Base-by-base conservation (phyloP, 2,329 filamentous ascomycete genomes). In the Phaeosphaeria sp. region DNA sequence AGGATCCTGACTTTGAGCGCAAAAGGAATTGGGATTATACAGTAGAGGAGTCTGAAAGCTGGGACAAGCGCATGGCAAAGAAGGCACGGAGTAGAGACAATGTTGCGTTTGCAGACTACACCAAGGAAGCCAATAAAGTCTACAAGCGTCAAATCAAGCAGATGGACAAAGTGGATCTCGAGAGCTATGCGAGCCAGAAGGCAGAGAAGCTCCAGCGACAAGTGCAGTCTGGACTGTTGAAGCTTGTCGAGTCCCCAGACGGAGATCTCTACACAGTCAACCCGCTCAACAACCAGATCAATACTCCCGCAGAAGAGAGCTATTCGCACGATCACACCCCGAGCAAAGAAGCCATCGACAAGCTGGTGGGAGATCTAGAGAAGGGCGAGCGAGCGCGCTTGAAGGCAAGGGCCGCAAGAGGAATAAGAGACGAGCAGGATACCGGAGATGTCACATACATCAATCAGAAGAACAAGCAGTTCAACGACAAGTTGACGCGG, bases 391-490 rank as follows among this genome's bases (percentile, higher is more conserved):
- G 96, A 69, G 85, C 88, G 52, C 84, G 93, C 51, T 74, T 96
- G 72, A 96, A 93, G 85, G 96, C 96, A 82, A 85, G 93, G 69
- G 89, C 87, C 75, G 92, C 96, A 65, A 85, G 93, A 52, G 88
- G 90, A 75, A 86, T 87, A 13, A 86, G 89, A 75, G 78, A 81
- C 62, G 92, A 93, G 57, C 65, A 71, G 56, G 93, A 96, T 63
- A 91, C 93, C 48, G 90, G 88, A 25, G 95, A 99, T 78, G 91
- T 98, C 69, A 98, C 94, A 7, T 98, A 97, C 80, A 99, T 99
- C 86, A 99, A 99, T 81, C 93, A 97, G 81, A 97, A 99, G 73
- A 99, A 99, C 84, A 98, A 98, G 84, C 93, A 97, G 84, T 99
- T 99, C 83, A 99, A 99, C 87, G 89, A 96, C 82, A 98, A 99